Evolutionary conservation across 495 filamentous ascomycete genomes (phyloP).

Genomic region (Hyaloscypha variabilis): DNA sequence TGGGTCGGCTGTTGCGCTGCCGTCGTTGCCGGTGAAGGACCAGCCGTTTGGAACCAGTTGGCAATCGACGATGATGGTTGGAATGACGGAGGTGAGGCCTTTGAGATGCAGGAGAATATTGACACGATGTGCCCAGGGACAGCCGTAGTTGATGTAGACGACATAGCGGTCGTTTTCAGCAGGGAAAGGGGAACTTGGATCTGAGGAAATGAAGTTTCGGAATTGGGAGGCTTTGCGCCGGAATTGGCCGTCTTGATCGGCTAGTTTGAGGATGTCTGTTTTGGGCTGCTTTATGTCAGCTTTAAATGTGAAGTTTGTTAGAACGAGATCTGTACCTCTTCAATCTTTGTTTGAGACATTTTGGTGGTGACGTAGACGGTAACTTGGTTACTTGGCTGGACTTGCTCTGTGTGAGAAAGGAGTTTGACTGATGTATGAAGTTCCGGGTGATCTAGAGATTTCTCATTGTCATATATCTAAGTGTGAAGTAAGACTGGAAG

Average conservation of each 20-base stretch:
- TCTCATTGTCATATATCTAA: too few species aligned
- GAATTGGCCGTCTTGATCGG: slow-evolving; percentile 81
- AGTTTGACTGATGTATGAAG: too few species aligned
- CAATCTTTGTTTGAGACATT: neutral
- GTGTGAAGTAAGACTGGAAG: too few species aligned
- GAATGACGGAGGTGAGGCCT: slow-evolving; percentile 54
- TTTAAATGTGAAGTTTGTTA: neutral
- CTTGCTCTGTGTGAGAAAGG: too few species aligned
- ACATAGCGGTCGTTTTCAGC: slow-evolving; percentile 75
- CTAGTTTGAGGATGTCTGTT: slow-evolving; percentile 50
- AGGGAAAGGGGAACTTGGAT: slow-evolving; percentile 62
- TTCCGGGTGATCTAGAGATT: too few species aligned
- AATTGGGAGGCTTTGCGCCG: slow-evolving; percentile 73
- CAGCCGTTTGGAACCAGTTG: slow-evolving; percentile 30
- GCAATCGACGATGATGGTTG: slow-evolving; percentile 37
- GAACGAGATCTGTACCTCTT: neutral
- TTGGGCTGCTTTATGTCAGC: neutral
- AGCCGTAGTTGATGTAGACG: slow-evolving; percentile 61
- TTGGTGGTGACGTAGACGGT: too few species aligned
- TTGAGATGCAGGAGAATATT: slow-evolving; percentile 56
- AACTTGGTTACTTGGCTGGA: too few species aligned
- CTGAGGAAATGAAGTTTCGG: slow-evolving; percentile 58
- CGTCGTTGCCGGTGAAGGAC: slow-evolving; percentile 41
- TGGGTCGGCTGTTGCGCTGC: slow-evolving; percentile 56
- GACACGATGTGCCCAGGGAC: slow-evolving; percentile 63